Conservation (phyloP, 495 filamentous ascomycete genomes). For the Penicillium bialowiezense region DNA sequence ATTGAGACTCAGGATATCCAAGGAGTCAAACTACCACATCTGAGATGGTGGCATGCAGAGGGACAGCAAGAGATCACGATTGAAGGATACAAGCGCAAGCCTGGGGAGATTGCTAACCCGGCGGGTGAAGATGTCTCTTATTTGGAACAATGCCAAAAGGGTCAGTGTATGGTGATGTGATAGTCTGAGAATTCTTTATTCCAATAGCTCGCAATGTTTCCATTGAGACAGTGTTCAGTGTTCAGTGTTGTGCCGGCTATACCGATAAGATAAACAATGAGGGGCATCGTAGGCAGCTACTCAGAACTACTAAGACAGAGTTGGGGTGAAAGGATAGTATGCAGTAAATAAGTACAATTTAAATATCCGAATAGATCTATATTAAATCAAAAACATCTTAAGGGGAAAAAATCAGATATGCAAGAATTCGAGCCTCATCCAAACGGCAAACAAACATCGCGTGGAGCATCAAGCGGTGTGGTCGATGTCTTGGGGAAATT, state of each 20-base stretch:
- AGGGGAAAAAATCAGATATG: too few relatives aligned
- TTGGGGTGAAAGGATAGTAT: too few relatives aligned
- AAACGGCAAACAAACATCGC: conserved; percentile 24
- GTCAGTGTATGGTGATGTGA: conserved; percentile 53
- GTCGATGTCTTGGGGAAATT: conserved; percentile 12
- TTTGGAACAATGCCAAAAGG: conserved; percentile 56
- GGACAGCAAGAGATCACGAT: conserved; percentile 80
- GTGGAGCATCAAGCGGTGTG: conserved; percentile 23
- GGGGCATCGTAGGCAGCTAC: not conserved
- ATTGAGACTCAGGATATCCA: conserved; percentile 69
- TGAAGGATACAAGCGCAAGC: conserved; percentile 66
- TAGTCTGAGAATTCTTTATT: conserved; percentile 1
- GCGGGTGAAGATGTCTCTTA: conserved; percentile 60
- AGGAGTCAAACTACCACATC: conserved; percentile 62
- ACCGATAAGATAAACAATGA: conserved; percentile 6
- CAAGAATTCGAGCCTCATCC: not conserved
- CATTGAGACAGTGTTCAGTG: too few relatives aligned
- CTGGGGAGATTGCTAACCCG: conserved; percentile 32
- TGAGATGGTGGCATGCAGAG: conserved; percentile 88
- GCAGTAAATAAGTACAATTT: too few relatives aligned
- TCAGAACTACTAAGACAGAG: not conserved
- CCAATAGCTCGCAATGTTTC: too few relatives aligned
- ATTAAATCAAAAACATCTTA: too few relatives aligned
- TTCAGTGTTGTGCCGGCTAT: not conserved
- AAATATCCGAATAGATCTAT: too few relatives aligned